Evolutionary conservation across 148 eudicot species (phyloP), one percentile per base, ranked within the genome.

Genomic region (Camellia sinensis): DNA sequence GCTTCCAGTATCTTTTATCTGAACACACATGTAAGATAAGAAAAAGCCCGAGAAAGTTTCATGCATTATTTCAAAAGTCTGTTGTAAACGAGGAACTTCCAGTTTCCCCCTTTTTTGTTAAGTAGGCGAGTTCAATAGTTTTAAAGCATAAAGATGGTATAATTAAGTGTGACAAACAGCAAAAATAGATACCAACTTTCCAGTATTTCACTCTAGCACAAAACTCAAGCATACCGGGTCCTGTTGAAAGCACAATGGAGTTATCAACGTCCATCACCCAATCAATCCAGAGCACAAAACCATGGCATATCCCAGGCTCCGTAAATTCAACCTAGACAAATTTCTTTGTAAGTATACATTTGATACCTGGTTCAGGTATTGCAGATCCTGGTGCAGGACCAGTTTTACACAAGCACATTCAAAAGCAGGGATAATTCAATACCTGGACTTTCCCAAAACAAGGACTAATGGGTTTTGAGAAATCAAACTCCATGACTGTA

Each of bases 241-340:
- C 98, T 4, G 91, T 88, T 73, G 97, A 87, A 40, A 93, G 80
- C 71, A 86, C 63, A 45, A 82, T 87, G 54, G 89, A 72, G 48
- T 82, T 82, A 29, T 88, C 88, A 5, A 76, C 71, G 73, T 90
- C 90, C 90, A 91, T 77, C 61, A 93, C 88, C 97, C 97, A 95
- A 83, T 95, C 97, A 70, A 95, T 95, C 98, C 98, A 95, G 81
- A 95, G 86, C 48, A 85, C 97, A 81, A 93, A 90, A 22, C 96
- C 98, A 84, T 95, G 96, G 87, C 97, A 95, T 64, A 77, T 84
- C 53, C 98, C 98, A 52, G 83, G 44, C 75, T 83, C 62, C 21
- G 66, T 87, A 80, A 95, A 87, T 59, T 87, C 81, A 82, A 91
- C 85, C 98, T 95, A 87, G 70, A 85, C 56, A 75, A 79, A 29